Evolutionary conservation across 1,284 basidiomycete genomes (phyloP).

Genomic region (Sporisorium sorghi): DNA sequence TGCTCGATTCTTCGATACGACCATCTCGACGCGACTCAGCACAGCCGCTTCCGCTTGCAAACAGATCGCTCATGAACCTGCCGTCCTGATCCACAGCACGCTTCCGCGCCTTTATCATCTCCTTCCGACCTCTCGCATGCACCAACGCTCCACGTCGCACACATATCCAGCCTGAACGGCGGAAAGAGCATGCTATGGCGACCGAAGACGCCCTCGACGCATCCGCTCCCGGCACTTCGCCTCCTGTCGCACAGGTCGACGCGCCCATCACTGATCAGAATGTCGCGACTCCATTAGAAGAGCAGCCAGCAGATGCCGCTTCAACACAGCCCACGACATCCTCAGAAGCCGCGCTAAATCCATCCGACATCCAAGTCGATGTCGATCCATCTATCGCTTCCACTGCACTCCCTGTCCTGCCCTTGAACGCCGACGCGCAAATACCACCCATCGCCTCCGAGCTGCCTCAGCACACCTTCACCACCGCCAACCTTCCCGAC

Average conservation of each 20-base stretch:
- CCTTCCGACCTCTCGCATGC: slow-evolving; percentile 15
- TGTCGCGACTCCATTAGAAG: slow-evolving; percentile 3
- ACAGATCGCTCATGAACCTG: slow-evolving; percentile 17
- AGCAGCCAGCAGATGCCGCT: slow-evolving; percentile 2
- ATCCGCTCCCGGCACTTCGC: slow-evolving; percentile 15
- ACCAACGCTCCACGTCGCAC: slow-evolving; percentile 1
- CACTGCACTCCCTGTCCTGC: slow-evolving; percentile 2
- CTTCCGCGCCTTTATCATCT: slow-evolving; percentile 15
- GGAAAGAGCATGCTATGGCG: slow-evolving; percentile 42
- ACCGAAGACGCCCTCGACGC: slow-evolving; percentile 15
- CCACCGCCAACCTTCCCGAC: slow-evolving; percentile 31
- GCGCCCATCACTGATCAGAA: slow-evolving; percentile 16
- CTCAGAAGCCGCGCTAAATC: background rate
- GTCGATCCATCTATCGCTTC: slow-evolving; percentile 14
- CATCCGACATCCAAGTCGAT: background rate
- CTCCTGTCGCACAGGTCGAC: slow-evolving; percentile 9
- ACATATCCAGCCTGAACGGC: slow-evolving; percentile 11
- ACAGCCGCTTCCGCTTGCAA: background rate
- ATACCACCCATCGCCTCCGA: slow-evolving; percentile 10
- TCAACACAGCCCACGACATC: background rate
- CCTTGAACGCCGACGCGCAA: slow-evolving; percentile 13
- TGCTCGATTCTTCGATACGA: too few species aligned
- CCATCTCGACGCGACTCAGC: too few species aligned
- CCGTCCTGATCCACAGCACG: slow-evolving; percentile 6
- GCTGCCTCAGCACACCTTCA: slow-evolving; percentile 23